These are phyloP conservation scores for Diversispora epigaea DNA, from an alignment of 192 early-diverging fungal species.

Conservation along the genomic window DNA sequence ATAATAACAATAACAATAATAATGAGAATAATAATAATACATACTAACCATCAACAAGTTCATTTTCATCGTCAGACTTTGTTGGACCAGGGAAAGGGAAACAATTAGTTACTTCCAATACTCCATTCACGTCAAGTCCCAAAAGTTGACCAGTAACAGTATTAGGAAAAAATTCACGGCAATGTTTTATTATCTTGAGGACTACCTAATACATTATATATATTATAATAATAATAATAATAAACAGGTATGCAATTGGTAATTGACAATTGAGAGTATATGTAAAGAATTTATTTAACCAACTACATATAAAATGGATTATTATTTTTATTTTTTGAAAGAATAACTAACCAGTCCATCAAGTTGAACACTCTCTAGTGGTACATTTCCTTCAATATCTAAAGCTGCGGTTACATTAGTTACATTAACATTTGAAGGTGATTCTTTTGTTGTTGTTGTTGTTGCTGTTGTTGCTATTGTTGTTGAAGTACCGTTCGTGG, in stretches of 20 bases:
- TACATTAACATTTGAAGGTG: conserved; percentile 23
- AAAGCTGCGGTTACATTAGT: conserved; percentile 48
- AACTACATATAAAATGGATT: too few relatives aligned
- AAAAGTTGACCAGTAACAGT: conserved; percentile 89
- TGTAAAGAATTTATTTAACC: not conserved
- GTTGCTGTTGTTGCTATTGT: too few relatives aligned
- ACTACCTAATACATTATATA: conserved; percentile 57
- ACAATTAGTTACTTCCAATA: conserved; percentile 90
- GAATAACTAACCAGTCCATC: conserved; percentile 64
- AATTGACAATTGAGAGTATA: not conserved
- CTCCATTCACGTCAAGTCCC: conserved; percentile 86
- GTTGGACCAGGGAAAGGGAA: conserved; percentile 74
- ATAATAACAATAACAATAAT: too few relatives aligned
- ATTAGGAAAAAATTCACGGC: conserved; percentile 76
- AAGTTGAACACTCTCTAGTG: conserved; percentile 65
- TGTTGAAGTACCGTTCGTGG: too few relatives aligned
- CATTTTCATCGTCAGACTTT: conserved; percentile 36
- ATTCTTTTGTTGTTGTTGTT: not conserved
- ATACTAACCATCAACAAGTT: conserved; percentile 25
- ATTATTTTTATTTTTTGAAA: conserved; percentile 1
- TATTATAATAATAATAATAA: not conserved
- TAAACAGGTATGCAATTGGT: not conserved
- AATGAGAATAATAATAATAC: not conserved
- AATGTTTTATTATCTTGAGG: conserved; percentile 98
- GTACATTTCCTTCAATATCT: conserved; percentile 59